A percentile compares a stretch with the other conserved stretches of the same genome.
phyloP scores from a whole-genome alignment of 2,329 filamentous ascomycete species.

The Cordyceps fumosorosea region DNA sequence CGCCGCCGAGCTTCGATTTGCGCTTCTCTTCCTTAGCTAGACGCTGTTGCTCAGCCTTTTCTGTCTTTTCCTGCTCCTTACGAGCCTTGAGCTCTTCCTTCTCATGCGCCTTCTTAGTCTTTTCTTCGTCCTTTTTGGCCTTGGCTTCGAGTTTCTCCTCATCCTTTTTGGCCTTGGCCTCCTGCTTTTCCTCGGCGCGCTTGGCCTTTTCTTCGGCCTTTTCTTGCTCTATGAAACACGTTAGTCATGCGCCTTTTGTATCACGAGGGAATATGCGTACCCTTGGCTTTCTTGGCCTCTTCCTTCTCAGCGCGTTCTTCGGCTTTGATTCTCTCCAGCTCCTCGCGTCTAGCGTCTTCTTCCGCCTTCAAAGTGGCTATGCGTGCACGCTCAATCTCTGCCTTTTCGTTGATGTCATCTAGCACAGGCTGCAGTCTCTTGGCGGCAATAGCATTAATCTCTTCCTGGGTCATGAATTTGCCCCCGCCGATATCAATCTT shows the following conservation, averaged over 20 bases:
- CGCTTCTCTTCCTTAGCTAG: conserved; percentile 46
- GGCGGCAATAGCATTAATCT: conserved; percentile 73
- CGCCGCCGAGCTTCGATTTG: conserved; percentile 29
- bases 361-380: conserved; percentile 59
- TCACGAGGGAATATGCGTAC: conserved; percentile 35
- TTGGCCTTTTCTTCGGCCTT: conserved; percentile 24
- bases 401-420: conserved; percentile 76
- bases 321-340: conserved; percentile 38
- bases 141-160: conserved; percentile 31
- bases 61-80: conserved; percentile 47
- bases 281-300: conserved; percentile 48
- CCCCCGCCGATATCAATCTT: conserved; percentile 71
- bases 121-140: conserved; percentile 29
- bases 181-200: conserved; percentile 33
- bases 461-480: conserved; percentile 68
- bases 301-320: conserved; percentile 48
- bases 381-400: conserved; percentile 63
- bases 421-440: conserved; percentile 74
- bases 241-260: not conserved
- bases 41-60: conserved; percentile 47
- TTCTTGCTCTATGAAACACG: conserved; percentile 34
- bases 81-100: conserved; percentile 31
- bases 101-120: conserved; percentile 21
- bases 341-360: conserved; percentile 49
- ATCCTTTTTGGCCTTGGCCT: conserved; percentile 7